Base-by-base conservation (phyloP, 2,329 filamentous ascomycete species). In the Arthroderma sp. region DNA sequence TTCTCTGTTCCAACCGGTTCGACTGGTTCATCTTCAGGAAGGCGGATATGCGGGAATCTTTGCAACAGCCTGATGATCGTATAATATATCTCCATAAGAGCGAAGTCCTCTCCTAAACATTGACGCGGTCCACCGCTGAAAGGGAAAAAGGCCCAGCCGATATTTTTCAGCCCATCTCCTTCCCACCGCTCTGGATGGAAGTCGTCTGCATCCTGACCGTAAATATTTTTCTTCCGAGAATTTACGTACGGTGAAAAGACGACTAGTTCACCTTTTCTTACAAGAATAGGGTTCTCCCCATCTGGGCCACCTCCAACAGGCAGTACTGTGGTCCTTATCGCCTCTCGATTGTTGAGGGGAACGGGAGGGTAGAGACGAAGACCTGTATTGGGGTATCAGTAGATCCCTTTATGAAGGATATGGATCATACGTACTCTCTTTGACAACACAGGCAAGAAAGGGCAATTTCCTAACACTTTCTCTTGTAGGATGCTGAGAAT, bases 191-290 rank as follows among this genome's bases (percentile, higher is more conserved):
- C 81, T 0, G 83, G 83, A 5, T 29, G 30, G 32, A 44, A 47
- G 11, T 40, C 37, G 11, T 47, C 15, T 10, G 45, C 45, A 40
- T 47, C 45, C 0, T 69, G 59, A 6, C 78, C 78, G 55, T 80
- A 81, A 5, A 82, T 62, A 53, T 74, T 69, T 37, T 60, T 61
- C 10, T 81, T 75, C 1, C 84, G 78, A 57, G 89, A 83, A 80
- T 88, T 83, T 5, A 76, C 64, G 44, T 85, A 73, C 0, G 80
- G 71, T 38, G 72, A 79, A 67, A 86, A 91, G 38, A 65, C 69
- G 48, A 91, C 68, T 4, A 73, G 62, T 2, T 78, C 78, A 54
- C 80, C 77, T 59, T 83, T 81, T 47, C 75, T 73, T 5, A 87
- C 64, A 45, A 78, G 75, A 1, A 89, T 57, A 0, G 83, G 83